A percentile compares a stretch with the other conserved stretches of the same genome.
Conservation (phyloP, 2,329 filamentous ascomycete genomes). For the Paradendryphiella salina region DNA sequence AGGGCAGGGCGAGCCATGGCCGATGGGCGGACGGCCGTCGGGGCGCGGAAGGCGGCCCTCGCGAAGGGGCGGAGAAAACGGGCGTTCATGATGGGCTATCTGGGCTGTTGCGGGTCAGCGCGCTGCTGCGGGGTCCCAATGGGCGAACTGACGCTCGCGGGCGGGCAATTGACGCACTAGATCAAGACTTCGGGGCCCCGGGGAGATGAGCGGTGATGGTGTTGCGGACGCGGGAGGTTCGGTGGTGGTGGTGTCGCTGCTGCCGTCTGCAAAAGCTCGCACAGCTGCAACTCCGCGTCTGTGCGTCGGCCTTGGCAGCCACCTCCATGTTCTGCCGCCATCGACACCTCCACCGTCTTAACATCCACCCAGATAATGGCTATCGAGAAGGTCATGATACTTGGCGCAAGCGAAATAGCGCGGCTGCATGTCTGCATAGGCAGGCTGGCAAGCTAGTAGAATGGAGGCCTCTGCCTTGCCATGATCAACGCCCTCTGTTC, state of each 20-base stretch:
- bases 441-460: slow-evolving; percentile 23
- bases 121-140: slow-evolving; percentile 34
- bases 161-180: slow-evolving; percentile 37
- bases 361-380: slow-evolving; percentile 12
- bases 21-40: slow-evolving; percentile 41
- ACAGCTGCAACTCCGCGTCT: slow-evolving; percentile 26
- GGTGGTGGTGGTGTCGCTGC: slow-evolving; percentile 23
- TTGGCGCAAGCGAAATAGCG: slow-evolving; percentile 26
- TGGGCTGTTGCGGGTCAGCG: slow-evolving; percentile 36
- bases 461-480: slow-evolving; percentile 28
- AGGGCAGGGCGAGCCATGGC: slow-evolving; percentile 44
- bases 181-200: slow-evolving; percentile 32
- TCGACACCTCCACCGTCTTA: background rate
- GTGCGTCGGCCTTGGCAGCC: slow-evolving; percentile 22
- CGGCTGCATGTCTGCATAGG: background rate
- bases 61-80: slow-evolving; percentile 49
- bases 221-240: slow-evolving; percentile 32
- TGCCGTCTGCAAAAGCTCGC: slow-evolving; percentile 39
- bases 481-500: slow-evolving; percentile 32
- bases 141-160: slow-evolving; percentile 21
- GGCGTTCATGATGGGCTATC: slow-evolving; percentile 49
- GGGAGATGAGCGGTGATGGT: slow-evolving; percentile 43
- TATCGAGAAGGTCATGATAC: slow-evolving; percentile 30
- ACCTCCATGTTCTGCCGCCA: background rate
- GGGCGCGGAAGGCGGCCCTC: slow-evolving; percentile 47